A percentile compares a stretch with the other conserved stretches of the same genome.
Conservation (phyloP, 208 protist genomes). For the Crithidia brevicula region DNA sequence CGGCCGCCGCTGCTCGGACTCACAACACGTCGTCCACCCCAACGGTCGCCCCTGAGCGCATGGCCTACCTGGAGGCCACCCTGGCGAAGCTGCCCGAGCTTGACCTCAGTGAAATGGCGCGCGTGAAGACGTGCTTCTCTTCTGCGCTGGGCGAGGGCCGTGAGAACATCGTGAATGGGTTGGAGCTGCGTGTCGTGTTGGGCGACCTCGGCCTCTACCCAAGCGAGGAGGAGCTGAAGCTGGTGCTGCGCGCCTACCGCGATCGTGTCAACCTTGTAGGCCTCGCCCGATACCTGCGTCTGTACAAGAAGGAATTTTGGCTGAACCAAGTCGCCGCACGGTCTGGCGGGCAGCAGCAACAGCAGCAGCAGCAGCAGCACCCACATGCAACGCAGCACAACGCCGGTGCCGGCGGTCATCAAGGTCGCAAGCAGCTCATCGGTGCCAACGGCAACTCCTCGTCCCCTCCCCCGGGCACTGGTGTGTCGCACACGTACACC, state of each 20-base stretch:
- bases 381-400: not conserved
- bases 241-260: conserved; percentile 64
- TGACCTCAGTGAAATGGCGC: conserved; percentile 67
- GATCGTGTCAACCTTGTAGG: conserved; percentile 62
- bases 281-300: conserved; percentile 76
- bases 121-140: conserved; percentile 53
- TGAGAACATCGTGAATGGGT: conserved; percentile 67
- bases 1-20: too few relatives aligned
- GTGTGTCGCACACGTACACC: conserved; percentile 17
- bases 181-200: conserved; percentile 78
- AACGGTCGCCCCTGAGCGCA: conserved; percentile 4
- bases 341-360: conserved; percentile 4
- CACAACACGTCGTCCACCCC: too few relatives aligned
- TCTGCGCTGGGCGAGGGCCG: conserved; percentile 47
- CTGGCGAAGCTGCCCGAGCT: conserved; percentile 65
- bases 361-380: conserved; percentile 6
- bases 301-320: conserved; percentile 80
- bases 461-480: too few relatives aligned
- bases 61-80: conserved; percentile 28
- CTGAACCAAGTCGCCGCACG: conserved; percentile 17
- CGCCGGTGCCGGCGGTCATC: not conserved
- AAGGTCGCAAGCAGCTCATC: not conserved
- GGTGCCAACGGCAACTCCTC: too few relatives aligned
- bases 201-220: conserved; percentile 80
- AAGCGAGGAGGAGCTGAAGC: conserved; percentile 59